These are phyloP conservation scores for Euphorbia schlechtendalii DNA, from an alignment of 441 rosid species.

Conservation along the genomic window DNA sequence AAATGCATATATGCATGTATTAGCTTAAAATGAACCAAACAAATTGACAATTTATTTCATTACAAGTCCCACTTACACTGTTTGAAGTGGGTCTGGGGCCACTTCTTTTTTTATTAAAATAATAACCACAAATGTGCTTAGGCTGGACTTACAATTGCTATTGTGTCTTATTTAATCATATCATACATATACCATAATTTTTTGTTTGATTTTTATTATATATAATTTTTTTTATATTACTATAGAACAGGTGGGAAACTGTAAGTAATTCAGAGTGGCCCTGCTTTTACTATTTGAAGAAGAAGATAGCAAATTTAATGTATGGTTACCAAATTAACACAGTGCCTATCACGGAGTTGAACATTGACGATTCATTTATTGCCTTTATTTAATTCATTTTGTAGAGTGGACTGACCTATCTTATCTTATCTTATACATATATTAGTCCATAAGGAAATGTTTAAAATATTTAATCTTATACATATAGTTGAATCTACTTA, in stretches of 20 bases:
- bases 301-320: background rate
- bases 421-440: no score
- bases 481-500: no score
- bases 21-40: slow-evolving; percentile 21
- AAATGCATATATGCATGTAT: slow-evolving; percentile 3
- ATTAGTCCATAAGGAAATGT: no score
- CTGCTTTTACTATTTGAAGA: slow-evolving; percentile 2
- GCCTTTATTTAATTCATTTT: background rate
- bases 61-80: background rate
- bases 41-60: slow-evolving; percentile 12
- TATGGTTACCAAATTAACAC: slow-evolving; percentile 15
- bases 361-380: background rate
- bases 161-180: background rate
- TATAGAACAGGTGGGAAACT: background rate
- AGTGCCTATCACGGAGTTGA: slow-evolving; percentile 5
- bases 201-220: background rate
- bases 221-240: no score
- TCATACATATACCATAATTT: background rate
- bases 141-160: background rate
- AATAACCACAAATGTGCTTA: background rate
- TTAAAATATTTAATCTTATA: no score
- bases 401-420: slow-evolving; percentile 1
- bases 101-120: slow-evolving; percentile 2
- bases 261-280: slow-evolving; percentile 3
- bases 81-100: background rate